Conservation (phyloP, 1,284 basidiomycete genomes). For the Sporisorium iseilematis-ciliati region DNA sequence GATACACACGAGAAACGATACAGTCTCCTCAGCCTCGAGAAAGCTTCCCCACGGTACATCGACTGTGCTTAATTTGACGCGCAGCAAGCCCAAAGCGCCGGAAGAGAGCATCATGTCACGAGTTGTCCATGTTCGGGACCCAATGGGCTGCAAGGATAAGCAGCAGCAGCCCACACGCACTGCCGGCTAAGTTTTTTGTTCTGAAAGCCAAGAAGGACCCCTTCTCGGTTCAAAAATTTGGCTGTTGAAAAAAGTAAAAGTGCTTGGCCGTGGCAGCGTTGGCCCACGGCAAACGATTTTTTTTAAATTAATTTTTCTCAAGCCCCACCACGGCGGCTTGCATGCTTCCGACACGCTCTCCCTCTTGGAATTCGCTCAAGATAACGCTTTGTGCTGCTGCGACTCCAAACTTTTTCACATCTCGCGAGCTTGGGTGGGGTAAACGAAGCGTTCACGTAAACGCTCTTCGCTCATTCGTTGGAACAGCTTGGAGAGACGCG, state of each 20-base stretch:
- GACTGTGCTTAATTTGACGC: neutral
- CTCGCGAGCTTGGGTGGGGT: neutral
- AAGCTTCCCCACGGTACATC: too few species aligned
- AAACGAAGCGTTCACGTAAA: slow-evolving; percentile 8
- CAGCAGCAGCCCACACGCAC: too few species aligned
- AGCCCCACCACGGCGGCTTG: slow-evolving; percentile 6
- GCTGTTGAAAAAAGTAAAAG: neutral
- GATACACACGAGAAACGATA: too few species aligned
- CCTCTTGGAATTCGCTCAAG: neutral
- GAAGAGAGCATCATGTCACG: neutral
- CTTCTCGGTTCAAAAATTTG: neutral
- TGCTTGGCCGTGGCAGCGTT: neutral
- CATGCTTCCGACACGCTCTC: slow-evolving; percentile 1
- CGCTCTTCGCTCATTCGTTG: slow-evolving; percentile 7
- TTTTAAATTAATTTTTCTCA: neutral
- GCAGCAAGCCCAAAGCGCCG: neutral
- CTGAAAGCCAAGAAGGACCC: slow-evolving; percentile 13
- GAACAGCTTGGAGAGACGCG: too few species aligned
- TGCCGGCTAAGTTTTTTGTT: neutral
- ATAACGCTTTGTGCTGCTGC: slow-evolving; percentile 6
- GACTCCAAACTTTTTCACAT: neutral
- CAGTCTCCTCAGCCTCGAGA: too few species aligned
- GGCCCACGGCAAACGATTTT: slow-evolving; percentile 2
- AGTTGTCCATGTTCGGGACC: neutral
- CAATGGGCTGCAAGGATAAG: slow-evolving; percentile 9